Base-by-base conservation (phyloP, 73 alveolate genomes). In the Durusdinium trenchii region DNA sequence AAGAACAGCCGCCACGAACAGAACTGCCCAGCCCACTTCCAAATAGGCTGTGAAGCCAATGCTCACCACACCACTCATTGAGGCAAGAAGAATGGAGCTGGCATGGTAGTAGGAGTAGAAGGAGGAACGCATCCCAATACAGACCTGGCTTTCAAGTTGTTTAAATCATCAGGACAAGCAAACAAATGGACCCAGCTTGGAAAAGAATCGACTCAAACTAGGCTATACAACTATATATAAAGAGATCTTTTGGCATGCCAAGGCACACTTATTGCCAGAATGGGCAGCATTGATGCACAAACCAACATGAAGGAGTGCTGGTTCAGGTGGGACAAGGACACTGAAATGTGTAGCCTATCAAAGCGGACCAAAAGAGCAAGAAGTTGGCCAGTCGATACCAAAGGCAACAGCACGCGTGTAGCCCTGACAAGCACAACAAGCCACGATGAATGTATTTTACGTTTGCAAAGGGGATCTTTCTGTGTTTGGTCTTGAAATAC, bases 21-120 rank as follows among this genome's bases (percentile, higher is more conserved):
- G 96, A 42, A 90, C 96, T 5, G 96, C 96, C 96, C 96, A 90
- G 36, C 96, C 96, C n/a, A 90, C 96, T 75, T 90, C 95, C 86
- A 90, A 50, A 60, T 64, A 90, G 20, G 87, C 47, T 28, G 96
- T 67, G 75, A 90, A 90, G 51, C 96, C 96, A 50, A 90, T 90
- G 86, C 86, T 90, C 54, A 90, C 87, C 42, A 90, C 57, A 30
- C 96, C 96, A 75, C 67, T 90, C 87, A 75, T 90, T 51, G 73
- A 71, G 6, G 83, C 96, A 20, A 90, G 96, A 28, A 90, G 57
- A 38, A 90, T n/a, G 32, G 96, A 90, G 73, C 96, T 90, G 71
- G 86, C 86, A 40, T 90, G 96, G 71, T 90, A 90, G 86, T 90
- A 67, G 54, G 96, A 90, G 86, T 90, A 90, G 86, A 90, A 90